Percentiles rank a stretch among this genome's conserved stretches.
Evolutionary conservation across 2,329 filamentous ascomycete genomes (phyloP).

Genomic region (Geosmithia flava): DNA sequence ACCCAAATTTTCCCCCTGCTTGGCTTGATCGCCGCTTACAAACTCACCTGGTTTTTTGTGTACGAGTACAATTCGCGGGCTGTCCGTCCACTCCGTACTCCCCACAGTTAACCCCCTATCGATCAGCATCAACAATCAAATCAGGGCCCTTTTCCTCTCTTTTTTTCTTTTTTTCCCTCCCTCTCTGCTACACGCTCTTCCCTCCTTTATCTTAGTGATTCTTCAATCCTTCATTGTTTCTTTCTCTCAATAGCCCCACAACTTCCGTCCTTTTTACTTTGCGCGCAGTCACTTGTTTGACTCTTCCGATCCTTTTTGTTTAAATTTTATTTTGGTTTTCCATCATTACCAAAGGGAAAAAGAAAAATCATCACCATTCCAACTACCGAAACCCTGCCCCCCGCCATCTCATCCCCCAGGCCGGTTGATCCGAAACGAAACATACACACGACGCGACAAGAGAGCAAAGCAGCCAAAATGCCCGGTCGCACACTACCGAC

Average conservation of each 20-base stretch:
- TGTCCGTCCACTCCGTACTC: too few species aligned
- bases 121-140: not conserved
- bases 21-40: too few species aligned
- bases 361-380: not conserved
- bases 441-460: not conserved
- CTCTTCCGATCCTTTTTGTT: not conserved
- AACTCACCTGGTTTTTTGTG: too few species aligned
- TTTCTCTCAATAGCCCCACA: too few species aligned
- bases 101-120: not conserved
- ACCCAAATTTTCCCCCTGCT: not conserved
- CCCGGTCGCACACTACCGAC: slow-evolving; percentile 72
- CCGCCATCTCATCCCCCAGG: not conserved
- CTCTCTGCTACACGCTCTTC: not conserved
- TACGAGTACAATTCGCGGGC: too few species aligned
- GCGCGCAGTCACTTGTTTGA: not conserved
- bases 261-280: not conserved
- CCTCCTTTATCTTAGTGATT: not conserved
- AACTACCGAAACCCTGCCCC: not conserved
- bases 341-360: not conserved
- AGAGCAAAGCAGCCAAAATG: slow-evolving; percentile 37
- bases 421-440: not conserved
- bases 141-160: not conserved
- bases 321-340: not conserved
- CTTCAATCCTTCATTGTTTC: too few species aligned
- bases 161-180: not conserved